These are phyloP conservation scores for Tremella yokohamensis DNA, from an alignment of 768 basidiomycete genomes.

Conservation along the genomic window DNA sequence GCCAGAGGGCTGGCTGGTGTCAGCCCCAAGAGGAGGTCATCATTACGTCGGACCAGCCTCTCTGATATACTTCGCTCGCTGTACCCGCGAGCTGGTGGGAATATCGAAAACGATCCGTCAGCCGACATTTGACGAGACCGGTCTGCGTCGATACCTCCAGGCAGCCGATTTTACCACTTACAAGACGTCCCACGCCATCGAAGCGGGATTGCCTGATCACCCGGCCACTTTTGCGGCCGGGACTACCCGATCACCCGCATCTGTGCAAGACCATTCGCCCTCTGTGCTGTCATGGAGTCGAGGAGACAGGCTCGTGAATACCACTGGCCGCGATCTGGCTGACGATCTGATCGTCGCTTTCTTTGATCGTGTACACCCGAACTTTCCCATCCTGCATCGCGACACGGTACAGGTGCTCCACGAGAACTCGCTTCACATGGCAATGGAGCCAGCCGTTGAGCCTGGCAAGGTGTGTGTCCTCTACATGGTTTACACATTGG, in stretches of 20 bases:
- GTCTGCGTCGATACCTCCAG: conserved; percentile 7
- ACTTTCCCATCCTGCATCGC: conserved; percentile 15
- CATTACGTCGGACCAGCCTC: conserved; percentile 24
- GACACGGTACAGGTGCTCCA: conserved; percentile 11
- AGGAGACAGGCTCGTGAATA: neutral
- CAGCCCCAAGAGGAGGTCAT: conserved; percentile 16
- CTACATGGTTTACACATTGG: conserved; percentile 12
- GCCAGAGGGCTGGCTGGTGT: conserved; percentile 17
- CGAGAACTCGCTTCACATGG: neutral
- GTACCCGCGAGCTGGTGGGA: conserved; percentile 12
- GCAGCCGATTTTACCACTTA: conserved; percentile 17
- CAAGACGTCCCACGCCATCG: conserved; percentile 12
- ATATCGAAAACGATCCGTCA: conserved; percentile 4
- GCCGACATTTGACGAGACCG: conserved; percentile 8
- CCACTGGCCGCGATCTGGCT: neutral
- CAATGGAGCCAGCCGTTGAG: neutral
- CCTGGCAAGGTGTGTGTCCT: conserved; percentile 13
- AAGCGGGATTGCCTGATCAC: conserved; percentile 17
- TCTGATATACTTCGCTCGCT: conserved; percentile 10
- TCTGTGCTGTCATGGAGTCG: no score
- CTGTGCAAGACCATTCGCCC: neutral
- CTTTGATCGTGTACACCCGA: conserved; percentile 20
- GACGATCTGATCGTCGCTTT: conserved; percentile 13
- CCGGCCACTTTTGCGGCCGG: conserved; percentile 12
- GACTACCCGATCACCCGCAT: neutral